Conservation (phyloP, 768 basidiomycete species). For the Lepiota brunneoincarnata region DNA sequence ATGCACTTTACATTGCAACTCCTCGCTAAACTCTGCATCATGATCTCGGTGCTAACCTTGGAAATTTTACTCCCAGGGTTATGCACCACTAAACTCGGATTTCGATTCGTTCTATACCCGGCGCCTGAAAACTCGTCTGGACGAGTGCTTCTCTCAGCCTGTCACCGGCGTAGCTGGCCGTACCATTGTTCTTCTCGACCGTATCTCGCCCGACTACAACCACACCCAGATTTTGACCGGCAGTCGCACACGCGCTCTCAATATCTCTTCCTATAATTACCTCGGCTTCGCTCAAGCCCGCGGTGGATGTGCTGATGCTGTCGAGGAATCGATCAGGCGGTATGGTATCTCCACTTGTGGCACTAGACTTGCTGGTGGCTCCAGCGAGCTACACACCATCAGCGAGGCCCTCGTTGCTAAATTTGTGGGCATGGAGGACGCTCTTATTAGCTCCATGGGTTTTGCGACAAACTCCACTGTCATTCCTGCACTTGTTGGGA, state of each 20-base stretch:
- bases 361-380: constrained; percentile 80
- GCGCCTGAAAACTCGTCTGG: constrained; percentile 89
- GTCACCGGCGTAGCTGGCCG: constrained; percentile 95
- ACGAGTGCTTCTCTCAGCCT: constrained; percentile 93
- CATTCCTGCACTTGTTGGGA: constrained; percentile 86
- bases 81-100: constrained; percentile 95
- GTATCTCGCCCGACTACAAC: constrained; percentile 80
- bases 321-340: constrained; percentile 75
- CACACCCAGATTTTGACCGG: constrained; percentile 76
- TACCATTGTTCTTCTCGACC: constrained; percentile 83
- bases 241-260: constrained; percentile 81
- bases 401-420: constrained; percentile 86
- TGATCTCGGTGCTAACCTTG: constrained; percentile 10
- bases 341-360: constrained; percentile 83
- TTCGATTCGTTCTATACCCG: constrained; percentile 99
- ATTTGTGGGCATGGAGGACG: constrained; percentile 89
- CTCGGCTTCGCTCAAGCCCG: constrained; percentile 95
- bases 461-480: constrained; percentile 93
- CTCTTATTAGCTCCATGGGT: constrained; percentile 93
- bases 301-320: constrained; percentile 93
- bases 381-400: constrained; percentile 76
- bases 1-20: not conserved
- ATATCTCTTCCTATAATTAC: constrained; percentile 98
- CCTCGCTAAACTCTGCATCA: constrained; percentile 6
- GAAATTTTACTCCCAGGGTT: constrained; percentile 57